Evolutionary conservation across 306 rosid species (phyloP), one percentile per base, ranked within the genome.

Genomic region (Canavalia ensiformis): DNA sequence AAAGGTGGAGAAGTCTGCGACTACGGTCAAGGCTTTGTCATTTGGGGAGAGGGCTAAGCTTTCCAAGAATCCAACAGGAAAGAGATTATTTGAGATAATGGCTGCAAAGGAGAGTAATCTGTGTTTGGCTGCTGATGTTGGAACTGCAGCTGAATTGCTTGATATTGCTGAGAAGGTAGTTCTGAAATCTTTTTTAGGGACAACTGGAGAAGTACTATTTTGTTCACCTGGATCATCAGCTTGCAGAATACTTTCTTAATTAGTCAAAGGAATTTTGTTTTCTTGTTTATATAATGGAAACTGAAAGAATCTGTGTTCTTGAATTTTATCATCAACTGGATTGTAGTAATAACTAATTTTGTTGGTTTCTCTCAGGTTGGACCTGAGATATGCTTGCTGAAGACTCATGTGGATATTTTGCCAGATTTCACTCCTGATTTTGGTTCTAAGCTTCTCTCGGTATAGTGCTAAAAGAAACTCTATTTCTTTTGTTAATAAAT

Each of bases 321-420:
- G 47, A 1, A 30, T 11, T n/a, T 56, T 55, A 60, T 78, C 45
- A 28, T 25, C 56, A 74, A 46, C 7, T 55, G 58, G 72, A 46
- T 68, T 74, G 33, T 63, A 30, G 12, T 76, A 52, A 44, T 25
- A 47, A 54, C 71, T 68, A 7, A 11, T 49, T 72, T 84, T 63
- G 67, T 55, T 81, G 52, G 50, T 55, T 65, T 25, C 50, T 64
- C 62, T 72, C 88, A 92, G 97, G 97, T 91, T 81, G 97, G 98
- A 44, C 97, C 95, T 5, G 95, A 95, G 92, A 95, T 95, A 83
- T 95, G 98, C 85, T 63, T 95, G 82, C 81, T 95, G 88, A 95
- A 95, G 84, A 92, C 97, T 55, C 97, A 95, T 76, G 97, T 95
- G 83, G 98, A 95, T 81, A 95, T 92, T 89, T 86, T 90, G 63